Evolutionary conservation across 306 rosid genomes (phyloP).

Genomic region (Malus orientalis): DNA sequence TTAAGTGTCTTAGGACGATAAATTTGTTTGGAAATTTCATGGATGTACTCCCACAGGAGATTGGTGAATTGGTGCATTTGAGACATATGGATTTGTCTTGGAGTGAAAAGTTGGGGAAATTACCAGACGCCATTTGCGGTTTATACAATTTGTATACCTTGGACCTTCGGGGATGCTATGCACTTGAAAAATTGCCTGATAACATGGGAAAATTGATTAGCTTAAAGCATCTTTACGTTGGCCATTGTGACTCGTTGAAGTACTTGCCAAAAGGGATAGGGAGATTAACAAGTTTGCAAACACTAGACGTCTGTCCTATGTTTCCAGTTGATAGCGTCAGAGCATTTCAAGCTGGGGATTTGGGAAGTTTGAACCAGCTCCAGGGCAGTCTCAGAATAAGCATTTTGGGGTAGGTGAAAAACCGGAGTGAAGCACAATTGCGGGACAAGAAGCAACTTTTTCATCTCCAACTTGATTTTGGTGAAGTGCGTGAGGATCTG

Average conservation of each 20-base stretch:
- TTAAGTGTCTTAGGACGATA: background rate
- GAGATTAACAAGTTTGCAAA: background rate
- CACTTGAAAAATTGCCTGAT: background rate
- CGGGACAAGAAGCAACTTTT: background rate
- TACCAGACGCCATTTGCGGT: background rate
- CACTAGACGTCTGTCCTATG: background rate
- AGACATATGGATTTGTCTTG: background rate
- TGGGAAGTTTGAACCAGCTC: background rate
- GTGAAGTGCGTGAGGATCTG: too few species aligned
- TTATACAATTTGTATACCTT: background rate
- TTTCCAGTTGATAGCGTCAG: background rate
- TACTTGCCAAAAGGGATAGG: background rate
- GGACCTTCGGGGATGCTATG: background rate
- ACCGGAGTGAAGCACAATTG: background rate
- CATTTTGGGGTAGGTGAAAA: background rate
- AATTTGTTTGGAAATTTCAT: background rate
- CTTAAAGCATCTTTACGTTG: background rate
- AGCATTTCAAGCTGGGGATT: background rate
- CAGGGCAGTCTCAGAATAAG: background rate
- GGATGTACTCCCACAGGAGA: background rate
- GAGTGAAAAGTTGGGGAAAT: background rate
- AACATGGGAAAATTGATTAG: background rate
- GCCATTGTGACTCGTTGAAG: fast-evolving
- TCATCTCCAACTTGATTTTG: background rate
- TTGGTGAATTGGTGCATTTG: background rate